Percentiles rank a stretch among this genome's conserved stretches.
Conservation (phyloP, 2,329 filamentous ascomycete species). For the Cytospora paraplurivora region DNA sequence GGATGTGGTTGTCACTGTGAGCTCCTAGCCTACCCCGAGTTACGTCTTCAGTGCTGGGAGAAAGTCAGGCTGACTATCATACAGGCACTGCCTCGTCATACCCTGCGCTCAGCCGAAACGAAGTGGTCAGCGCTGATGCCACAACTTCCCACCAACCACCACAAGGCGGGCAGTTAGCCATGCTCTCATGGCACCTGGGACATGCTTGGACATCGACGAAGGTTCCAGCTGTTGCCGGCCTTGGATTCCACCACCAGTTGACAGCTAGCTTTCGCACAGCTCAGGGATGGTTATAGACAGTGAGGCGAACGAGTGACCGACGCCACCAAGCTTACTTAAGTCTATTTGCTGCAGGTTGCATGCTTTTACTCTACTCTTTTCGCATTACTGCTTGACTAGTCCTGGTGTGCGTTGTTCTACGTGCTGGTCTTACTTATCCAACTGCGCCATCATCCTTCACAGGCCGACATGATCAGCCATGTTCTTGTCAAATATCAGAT, state of each 20-base stretch:
- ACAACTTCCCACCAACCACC: neutral
- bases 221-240: neutral
- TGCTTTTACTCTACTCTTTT: neutral
- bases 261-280: neutral
- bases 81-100: neutral
- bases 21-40: neutral
- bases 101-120: neutral
- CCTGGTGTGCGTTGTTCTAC: neutral
- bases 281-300: neutral
- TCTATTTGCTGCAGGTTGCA: neutral
- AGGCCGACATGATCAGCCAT: no score
- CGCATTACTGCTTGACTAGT: neutral
- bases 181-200: no score
- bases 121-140: neutral
- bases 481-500: no score
- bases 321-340: neutral
- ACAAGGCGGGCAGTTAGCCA: no score
- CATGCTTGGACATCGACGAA: neutral
- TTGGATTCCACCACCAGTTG: neutral
- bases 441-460: no score
- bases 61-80: neutral
- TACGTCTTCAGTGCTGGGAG: neutral
- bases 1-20: neutral
- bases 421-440: no score
- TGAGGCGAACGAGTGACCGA: neutral